Percentiles rank a stretch among this genome's conserved stretches.
Conservation (phyloP, 768 basidiomycete species). For the Leccinum sublutescens region DNA sequence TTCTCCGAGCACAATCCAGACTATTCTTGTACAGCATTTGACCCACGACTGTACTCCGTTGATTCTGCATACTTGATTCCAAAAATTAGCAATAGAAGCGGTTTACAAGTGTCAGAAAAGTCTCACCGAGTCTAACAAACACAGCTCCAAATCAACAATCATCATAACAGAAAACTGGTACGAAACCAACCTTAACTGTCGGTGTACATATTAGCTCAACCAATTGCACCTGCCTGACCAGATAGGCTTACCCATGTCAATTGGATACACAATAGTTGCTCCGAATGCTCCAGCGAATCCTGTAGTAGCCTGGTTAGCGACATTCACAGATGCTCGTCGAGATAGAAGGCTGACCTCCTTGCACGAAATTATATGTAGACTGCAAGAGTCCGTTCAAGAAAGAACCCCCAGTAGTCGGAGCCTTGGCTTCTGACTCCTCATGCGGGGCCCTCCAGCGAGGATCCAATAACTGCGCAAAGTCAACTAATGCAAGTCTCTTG, state of each 20-base stretch:
- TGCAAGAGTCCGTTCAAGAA: conserved; percentile 57
- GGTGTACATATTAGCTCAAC: conserved; percentile 10
- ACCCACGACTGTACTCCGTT: conserved; percentile 93
- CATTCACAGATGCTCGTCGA: not conserved
- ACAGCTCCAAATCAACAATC: conserved; percentile 9
- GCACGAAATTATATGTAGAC: conserved; percentile 82
- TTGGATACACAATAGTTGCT: conserved; percentile 97
- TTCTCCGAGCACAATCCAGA: conserved; percentile 89
- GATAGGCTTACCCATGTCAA: conserved; percentile 71
- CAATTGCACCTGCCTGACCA: not conserved
- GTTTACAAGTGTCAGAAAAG: not conserved
- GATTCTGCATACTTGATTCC: conserved; percentile 85
- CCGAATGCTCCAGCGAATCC: conserved; percentile 92
- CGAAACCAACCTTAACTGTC: conserved; percentile 66
- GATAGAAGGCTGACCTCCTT: conserved; percentile 59
- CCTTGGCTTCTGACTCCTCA: conserved; percentile 43
- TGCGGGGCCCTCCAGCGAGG: conserved; percentile 82
- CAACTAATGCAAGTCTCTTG: conserved; percentile 76
- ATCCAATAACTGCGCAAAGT: conserved; percentile 92
- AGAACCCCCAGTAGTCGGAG: conserved; percentile 35
- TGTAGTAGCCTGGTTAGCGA: conserved; percentile 31
- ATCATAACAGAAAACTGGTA: not conserved
- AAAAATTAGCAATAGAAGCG: conserved; percentile 5
- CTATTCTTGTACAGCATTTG: conserved; percentile 97
- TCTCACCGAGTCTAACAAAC: conserved; percentile 56